Evolutionary conservation across 805 yeast genomes (phyloP), one percentile per base, ranked within the genome.

Genomic region (Teunomyces stri): DNA sequence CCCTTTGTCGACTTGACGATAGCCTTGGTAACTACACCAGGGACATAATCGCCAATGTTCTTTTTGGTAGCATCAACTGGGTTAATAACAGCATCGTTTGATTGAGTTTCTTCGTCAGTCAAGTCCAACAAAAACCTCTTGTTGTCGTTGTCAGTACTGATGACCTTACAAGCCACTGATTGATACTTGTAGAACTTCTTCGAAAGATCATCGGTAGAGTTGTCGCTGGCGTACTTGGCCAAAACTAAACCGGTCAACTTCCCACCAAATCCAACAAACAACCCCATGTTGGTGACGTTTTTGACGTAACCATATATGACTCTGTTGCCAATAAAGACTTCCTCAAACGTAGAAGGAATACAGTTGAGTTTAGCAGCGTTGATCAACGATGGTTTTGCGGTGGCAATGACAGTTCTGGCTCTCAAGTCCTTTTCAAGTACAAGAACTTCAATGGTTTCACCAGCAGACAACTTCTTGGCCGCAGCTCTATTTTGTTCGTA

Each of bases 231-330:
- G 56, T 84, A 82, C 59, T 84, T 82, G 47, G 91, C 87, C 51
- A 88, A 77, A 3, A 89, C 86, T 53, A 92, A 75, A 44, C 97
- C 98, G 28, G 89, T 87, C 52, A 92, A 78, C 45, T 78, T 80
- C 52, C 87, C 85, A 47, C 84, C 89, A 66, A 92, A 92, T 0
- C 85, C 79, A 48, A 92, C 86, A 62, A 92, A 92, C 10, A 89
- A 72, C 53, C 98, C 98, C 61, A 77, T 76, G 39, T 76, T 77
- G n/a, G 95, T 87, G 15, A 85, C 80, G 15, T 90, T 84, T 54
- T 82, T 85, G 34, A 92, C 81, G 62, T 75, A 91, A 37, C 98
- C 99, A 48, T 79, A 76, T 44, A 88, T 65, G 25, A 70, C 58
- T 20, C 69, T 69, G 41, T 63, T 56, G 38, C 70, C 69, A 11